Conservation (phyloP, 148 eudicot genomes). For the Vaccinium myrtillus region DNA sequence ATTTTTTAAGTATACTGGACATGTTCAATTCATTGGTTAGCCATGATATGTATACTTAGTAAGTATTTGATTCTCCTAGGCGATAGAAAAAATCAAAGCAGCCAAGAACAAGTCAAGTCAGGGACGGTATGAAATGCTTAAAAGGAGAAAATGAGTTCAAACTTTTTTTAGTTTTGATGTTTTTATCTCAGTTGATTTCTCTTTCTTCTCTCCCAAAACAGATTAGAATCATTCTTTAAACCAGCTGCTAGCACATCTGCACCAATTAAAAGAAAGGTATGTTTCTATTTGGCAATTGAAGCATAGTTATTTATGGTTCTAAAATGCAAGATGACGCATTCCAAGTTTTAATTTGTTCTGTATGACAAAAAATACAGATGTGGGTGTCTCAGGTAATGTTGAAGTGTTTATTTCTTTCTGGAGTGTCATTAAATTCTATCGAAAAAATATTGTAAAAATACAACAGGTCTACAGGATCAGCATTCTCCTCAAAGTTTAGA, state of each 20-base stretch:
- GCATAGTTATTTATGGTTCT: background rate
- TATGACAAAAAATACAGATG: background rate
- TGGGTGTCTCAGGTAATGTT: background rate
- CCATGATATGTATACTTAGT: background rate
- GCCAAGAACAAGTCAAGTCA: constrained; percentile 84
- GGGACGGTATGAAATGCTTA: constrained; percentile 62
- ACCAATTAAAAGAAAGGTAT: constrained; percentile 84
- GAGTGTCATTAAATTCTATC: background rate
- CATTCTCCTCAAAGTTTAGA: background rate
- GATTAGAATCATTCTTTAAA: constrained; percentile 79
- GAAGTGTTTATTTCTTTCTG: background rate
- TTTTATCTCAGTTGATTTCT: background rate
- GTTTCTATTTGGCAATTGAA: constrained; percentile 19
- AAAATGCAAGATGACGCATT: background rate
- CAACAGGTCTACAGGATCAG: background rate
- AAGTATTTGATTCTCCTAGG: constrained; percentile 35
- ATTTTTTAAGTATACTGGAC: background rate
- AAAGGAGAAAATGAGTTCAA: constrained; percentile 6
- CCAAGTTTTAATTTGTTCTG: background rate
- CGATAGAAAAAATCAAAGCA: constrained; percentile 94
- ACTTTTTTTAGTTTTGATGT: background rate
- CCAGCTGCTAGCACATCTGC: constrained; percentile 55
- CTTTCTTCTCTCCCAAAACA: constrained; percentile 34
- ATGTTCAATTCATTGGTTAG: background rate
- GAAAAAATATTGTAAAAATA: background rate